Evolutionary conservation across 306 rosid genomes (phyloP), one percentile per base, ranked within the genome.

Genomic region (Trifolium subterraneum): DNA sequence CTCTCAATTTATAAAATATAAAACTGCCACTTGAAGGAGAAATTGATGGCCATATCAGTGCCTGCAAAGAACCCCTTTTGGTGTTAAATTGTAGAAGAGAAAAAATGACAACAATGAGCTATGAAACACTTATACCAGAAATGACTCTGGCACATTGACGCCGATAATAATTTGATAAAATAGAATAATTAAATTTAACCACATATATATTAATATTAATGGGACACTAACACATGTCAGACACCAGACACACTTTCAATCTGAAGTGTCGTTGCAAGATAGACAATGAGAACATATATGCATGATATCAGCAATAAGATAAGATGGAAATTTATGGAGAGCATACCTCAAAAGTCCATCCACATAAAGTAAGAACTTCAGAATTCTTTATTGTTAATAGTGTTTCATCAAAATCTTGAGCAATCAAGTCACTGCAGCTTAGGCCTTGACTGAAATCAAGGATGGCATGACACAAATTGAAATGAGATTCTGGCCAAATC

Each of bases 271-370:
- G 2, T 4, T 51, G 23, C 10, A 8, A 9, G 14, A 19, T 10
- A 52, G 5, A 19, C 14, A 3, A 52, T 19, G 5, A 9, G 14
- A 10, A 7, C 11, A 50, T 50, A 16, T 16, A 16, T 50, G 23
- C 8, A 50, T 50, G 23, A 50, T 3, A 54, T 5, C 27, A 52
- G 0, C 1, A 10, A 54, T 4, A 54, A 4, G 10, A 54, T 20
- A 54, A 9, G 11, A 25, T 58, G 16, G 18, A 18, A 20, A 60
- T 20, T 13, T 15, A 19, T 8, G 7, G 35, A 66, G 41, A 62
- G 51, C 77, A 68, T 79, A 93, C 98, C 97, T 88, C 79, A 69
- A 85, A 87, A 84, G 81, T 89, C 98, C 97, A 93, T 70, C 79
- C 56, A 65, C 98, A 80, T 11, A 90, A 68, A 7, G 92, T 86